A percentile compares a stretch with the other conserved stretches of the same genome.
Evolutionary conservation across 257 asterid genomes (phyloP).

Genomic region (Henckelia pumila): DNA sequence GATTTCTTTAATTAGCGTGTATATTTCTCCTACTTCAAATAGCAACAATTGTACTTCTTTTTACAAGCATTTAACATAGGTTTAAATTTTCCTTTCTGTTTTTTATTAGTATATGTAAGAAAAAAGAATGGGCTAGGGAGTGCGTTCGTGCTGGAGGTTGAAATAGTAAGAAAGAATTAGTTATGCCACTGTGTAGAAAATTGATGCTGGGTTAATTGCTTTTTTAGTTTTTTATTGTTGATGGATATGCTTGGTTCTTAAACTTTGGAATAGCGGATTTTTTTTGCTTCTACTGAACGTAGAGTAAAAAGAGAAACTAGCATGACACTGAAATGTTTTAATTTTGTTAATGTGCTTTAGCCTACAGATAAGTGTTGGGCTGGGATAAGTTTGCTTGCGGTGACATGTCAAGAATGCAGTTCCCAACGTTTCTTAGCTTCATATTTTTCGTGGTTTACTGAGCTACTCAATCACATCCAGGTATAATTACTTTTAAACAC

Average conservation of each 20-base stretch:
- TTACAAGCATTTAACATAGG: background rate
- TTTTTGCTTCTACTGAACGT: background rate
- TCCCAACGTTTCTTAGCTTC: slow-evolving; percentile 74
- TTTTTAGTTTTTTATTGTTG: background rate
- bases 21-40: background rate
- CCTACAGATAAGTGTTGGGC: slow-evolving; percentile 80
- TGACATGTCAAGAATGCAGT: slow-evolving; percentile 83
- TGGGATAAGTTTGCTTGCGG: slow-evolving; percentile 86
- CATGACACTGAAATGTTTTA: slow-evolving; percentile 19
- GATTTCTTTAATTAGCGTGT: background rate
- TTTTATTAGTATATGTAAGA: no score
- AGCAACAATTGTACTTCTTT: background rate
- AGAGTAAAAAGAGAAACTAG: background rate
- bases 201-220: background rate
- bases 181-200: background rate
- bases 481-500: slow-evolving; percentile 33
- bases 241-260: background rate
- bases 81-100: background rate
- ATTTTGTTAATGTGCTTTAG: slow-evolving; percentile 41
- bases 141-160: slow-evolving; percentile 1
- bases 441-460: slow-evolving; percentile 61
- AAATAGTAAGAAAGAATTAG: background rate
- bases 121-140: background rate
- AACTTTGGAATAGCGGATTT: background rate
- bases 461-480: slow-evolving; percentile 66